These are phyloP conservation scores for Castanea crenata DNA, from an alignment of 306 rosid species.

Conservation along the genomic window DNA sequence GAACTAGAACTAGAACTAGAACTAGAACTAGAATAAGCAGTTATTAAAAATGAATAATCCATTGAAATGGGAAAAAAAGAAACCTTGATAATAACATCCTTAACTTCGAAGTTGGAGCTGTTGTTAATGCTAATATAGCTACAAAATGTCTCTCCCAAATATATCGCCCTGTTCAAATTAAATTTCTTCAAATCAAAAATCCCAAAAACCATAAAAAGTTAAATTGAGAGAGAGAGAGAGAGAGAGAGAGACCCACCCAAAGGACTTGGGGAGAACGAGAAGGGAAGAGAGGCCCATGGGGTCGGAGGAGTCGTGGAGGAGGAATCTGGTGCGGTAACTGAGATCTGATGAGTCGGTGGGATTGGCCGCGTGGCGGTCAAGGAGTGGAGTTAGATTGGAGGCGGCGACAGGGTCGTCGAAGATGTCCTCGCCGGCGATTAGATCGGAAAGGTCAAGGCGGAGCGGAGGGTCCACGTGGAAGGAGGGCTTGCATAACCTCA, in stretches of 20 bases:
- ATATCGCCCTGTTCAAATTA: slow-evolving; percentile 66
- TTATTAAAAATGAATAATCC: too few species aligned
- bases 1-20: too few species aligned
- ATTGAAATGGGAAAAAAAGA: background rate
- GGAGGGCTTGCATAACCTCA: slow-evolving; percentile 87
- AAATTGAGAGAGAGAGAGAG: background rate
- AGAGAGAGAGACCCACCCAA: slow-evolving; percentile 46
- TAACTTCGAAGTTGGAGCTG: slow-evolving; percentile 86
- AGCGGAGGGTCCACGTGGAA: slow-evolving; percentile 86
- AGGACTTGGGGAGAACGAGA: slow-evolving; percentile 97
- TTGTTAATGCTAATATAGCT: slow-evolving; percentile 91
- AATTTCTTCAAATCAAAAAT: too few species aligned
- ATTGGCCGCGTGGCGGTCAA: slow-evolving; percentile 15
- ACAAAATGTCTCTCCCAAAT: slow-evolving; percentile 94
- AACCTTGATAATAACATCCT: slow-evolving; percentile 81
- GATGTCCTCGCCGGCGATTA: slow-evolving; percentile 82
- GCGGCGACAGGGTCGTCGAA: slow-evolving; percentile 70
- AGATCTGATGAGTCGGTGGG: slow-evolving; percentile 54
- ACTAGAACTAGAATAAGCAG: too few species aligned
- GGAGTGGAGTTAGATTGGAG: slow-evolving; percentile 35
- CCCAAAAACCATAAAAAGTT: too few species aligned
- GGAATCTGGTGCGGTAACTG: slow-evolving; percentile 63
- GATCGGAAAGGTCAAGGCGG: slow-evolving; percentile 77
- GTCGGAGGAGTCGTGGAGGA: slow-evolving; percentile 68
- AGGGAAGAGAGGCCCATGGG: slow-evolving; percentile 92